Percentiles rank a stretch among this genome's conserved stretches.
Evolutionary conservation across 1,284 basidiomycete species (phyloP).

Genomic region (Sanghuangporus baumii): DNA sequence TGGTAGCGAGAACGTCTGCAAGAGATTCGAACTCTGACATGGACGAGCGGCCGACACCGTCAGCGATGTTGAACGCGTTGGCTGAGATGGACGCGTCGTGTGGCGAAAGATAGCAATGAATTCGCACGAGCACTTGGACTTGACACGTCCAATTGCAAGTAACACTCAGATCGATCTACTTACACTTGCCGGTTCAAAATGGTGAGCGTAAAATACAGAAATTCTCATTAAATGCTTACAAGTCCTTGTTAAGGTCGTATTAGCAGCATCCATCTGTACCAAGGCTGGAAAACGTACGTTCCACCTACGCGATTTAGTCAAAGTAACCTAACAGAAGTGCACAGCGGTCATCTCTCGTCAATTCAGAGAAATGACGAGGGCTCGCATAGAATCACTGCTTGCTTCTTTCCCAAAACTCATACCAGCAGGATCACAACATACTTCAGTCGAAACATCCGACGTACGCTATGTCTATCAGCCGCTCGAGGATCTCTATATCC

Average conservation of each 20-base stretch:
- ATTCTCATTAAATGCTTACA: not conserved
- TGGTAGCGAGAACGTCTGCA: conserved; percentile 8
- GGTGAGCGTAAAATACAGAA: not conserved
- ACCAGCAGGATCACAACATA: conserved; percentile 95
- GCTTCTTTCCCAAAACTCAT: conserved; percentile 98
- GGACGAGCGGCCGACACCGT: not conserved
- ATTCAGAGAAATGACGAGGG: conserved; percentile 90
- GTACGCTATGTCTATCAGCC: conserved; percentile 99
- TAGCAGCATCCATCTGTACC: conserved; percentile 91
- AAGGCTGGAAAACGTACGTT: conserved; percentile 86
- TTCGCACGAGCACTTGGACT: conserved; percentile 2
- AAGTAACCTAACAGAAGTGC: not conserved
- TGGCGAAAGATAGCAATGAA: not conserved
- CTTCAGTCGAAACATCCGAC: conserved; percentile 87
- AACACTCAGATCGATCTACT: not conserved
- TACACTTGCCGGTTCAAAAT: not conserved
- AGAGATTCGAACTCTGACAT: conserved; percentile 10
- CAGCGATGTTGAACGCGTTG: not conserved
- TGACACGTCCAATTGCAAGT: not conserved
- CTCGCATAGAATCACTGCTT: conserved; percentile 91
- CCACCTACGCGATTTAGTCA: not conserved
- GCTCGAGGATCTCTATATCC: conserved; percentile 95
- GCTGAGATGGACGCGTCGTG: not conserved
- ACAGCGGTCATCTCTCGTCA: conserved; percentile 94
- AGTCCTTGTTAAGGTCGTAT: conserved; percentile 59